Percentiles rank a stretch among this genome's conserved stretches.
These are phyloP conservation scores for Solanum megistacrolobum DNA, from an alignment of 257 asterid genomes.

Conservation along the genomic window DNA sequence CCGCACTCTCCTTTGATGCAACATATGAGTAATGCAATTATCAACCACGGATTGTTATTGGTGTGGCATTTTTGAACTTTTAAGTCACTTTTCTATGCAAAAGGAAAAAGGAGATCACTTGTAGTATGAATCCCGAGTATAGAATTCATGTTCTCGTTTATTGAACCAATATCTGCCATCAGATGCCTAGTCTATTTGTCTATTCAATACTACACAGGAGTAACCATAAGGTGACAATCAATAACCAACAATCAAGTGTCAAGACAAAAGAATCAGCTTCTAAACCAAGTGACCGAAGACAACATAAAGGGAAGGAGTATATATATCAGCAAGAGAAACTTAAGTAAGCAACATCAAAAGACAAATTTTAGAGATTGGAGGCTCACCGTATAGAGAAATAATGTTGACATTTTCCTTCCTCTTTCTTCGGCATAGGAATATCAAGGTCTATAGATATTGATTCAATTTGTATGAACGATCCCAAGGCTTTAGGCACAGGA, in stretches of 20 bases:
- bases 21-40: neutral
- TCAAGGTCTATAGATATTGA: constrained; percentile 48
- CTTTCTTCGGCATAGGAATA: constrained; percentile 20
- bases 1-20: neutral
- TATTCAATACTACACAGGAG: neutral
- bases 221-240: neutral
- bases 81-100: neutral
- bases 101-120: neutral
- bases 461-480: constrained; percentile 36
- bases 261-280: neutral
- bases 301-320: neutral
- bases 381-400: constrained; percentile 78
- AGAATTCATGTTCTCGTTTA: neutral
- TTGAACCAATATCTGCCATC: neutral
- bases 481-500: constrained; percentile 26
- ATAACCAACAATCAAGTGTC: neutral
- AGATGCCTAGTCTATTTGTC: neutral
- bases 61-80: neutral
- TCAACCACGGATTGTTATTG: neutral
- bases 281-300: neutral
- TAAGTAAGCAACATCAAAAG: neutral
- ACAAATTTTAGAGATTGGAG: neutral
- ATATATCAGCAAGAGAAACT: neutral
- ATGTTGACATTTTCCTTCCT: constrained; percentile 29
- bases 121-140: neutral